phyloP scores from a whole-genome alignment of 192 early-diverging fungal species.

The Coemansia sp. region DNA sequence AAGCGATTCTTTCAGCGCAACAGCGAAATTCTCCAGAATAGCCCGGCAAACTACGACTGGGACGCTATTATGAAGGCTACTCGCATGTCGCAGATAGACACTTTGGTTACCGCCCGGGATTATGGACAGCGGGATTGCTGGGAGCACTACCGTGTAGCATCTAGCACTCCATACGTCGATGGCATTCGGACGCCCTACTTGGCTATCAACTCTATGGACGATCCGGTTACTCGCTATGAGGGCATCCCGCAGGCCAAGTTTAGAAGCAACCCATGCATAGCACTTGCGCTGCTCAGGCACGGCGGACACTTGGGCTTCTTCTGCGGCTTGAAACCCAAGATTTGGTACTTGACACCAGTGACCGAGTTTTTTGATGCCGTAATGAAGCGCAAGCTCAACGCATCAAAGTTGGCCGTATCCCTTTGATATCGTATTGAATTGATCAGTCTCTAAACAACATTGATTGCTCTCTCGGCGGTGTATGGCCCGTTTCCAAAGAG shows the following conservation, averaged over 20 bases:
- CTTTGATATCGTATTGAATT: neutral
- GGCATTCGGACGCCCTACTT: slow-evolving; percentile 71
- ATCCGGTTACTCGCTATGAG: slow-evolving; percentile 71
- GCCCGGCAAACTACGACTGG: slow-evolving; percentile 40
- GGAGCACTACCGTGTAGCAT: slow-evolving; percentile 72
- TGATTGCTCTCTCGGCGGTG: too few relatives aligned
- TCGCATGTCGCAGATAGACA: slow-evolving; percentile 78
- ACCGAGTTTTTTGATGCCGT: slow-evolving; percentile 54
- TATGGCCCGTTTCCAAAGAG: too few relatives aligned
- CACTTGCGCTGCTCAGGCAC: slow-evolving; percentile 69
- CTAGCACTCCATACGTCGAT: slow-evolving; percentile 56
- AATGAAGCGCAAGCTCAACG: neutral
- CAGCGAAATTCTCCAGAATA: slow-evolving; percentile 42
- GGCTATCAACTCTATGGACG: slow-evolving; percentile 79
- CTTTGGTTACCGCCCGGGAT: slow-evolving; percentile 61
- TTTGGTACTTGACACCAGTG: slow-evolving; percentile 64
- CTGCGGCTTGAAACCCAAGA: slow-evolving; percentile 21
- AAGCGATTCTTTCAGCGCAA: slow-evolving; percentile 47
- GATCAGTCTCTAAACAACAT: too few relatives aligned
- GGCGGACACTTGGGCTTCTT: slow-evolving; percentile 93
- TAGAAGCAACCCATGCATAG: slow-evolving; percentile 68
- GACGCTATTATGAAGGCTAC: slow-evolving; percentile 56
- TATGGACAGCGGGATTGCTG: slow-evolving; percentile 78
- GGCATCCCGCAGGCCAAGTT: slow-evolving; percentile 74
- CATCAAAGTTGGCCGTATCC: neutral